phyloP scores from a whole-genome alignment of 345 rosid genomes.

The Dimocarpus longan region DNA sequence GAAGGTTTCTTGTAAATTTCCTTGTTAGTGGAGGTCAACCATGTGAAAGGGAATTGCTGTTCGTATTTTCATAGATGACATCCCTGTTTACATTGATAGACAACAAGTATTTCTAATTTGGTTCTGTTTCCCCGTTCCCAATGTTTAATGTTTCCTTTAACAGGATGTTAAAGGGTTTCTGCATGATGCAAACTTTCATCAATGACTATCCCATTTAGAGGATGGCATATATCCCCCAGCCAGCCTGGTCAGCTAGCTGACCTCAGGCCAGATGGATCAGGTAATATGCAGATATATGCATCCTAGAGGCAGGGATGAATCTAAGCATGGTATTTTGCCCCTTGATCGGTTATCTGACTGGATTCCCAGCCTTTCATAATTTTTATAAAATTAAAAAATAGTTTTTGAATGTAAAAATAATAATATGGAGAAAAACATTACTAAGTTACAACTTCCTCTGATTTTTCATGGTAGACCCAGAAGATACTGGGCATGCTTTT shows the following conservation, averaged over 20 bases:
- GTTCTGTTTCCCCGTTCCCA: neutral
- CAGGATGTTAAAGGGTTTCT: neutral
- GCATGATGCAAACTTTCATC: neutral
- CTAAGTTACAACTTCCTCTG: neutral
- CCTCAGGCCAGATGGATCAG: neutral
- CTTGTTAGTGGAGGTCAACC: neutral
- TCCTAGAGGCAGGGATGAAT: neutral
- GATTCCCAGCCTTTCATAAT: neutral
- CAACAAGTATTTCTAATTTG: neutral
- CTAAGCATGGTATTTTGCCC: neutral
- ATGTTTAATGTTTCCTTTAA: neutral
- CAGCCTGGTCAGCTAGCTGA: neutral
- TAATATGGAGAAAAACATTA: too few relatives aligned
- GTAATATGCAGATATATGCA: neutral
- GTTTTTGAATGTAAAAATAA: too few relatives aligned
- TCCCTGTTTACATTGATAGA: neutral
- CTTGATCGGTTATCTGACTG: neutral
- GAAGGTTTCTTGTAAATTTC: neutral
- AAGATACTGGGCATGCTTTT: constrained; percentile 97
- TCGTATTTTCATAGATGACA: neutral
- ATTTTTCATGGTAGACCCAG: constrained; percentile 49
- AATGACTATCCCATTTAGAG: neutral
- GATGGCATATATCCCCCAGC: neutral
- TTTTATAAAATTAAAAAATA: neutral
- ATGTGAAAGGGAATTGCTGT: neutral